phyloP scores from a whole-genome alignment of 257 asterid genomes.

The Jasminum sambac region DNA sequence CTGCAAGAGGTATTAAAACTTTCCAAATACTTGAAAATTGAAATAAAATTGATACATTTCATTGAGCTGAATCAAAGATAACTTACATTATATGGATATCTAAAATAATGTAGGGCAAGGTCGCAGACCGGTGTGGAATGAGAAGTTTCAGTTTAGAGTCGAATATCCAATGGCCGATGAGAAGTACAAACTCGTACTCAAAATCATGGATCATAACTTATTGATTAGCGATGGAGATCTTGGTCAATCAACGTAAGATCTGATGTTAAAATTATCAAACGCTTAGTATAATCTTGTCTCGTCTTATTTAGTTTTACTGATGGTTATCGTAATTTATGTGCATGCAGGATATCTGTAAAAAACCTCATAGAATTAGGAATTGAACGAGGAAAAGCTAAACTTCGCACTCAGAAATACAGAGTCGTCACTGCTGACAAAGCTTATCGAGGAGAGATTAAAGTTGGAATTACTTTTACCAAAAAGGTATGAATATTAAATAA shows the following conservation, averaged over 20 bases:
- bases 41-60: no score
- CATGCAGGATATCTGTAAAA: slow-evolving; percentile 58
- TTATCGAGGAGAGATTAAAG: slow-evolving; percentile 63
- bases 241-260: slow-evolving; percentile 59
- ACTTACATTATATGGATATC: not conserved
- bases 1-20: slow-evolving; percentile 19
- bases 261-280: not conserved
- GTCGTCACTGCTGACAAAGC: slow-evolving; percentile 40
- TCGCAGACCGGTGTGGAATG: slow-evolving; percentile 58
- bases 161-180: slow-evolving; percentile 42
- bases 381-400: slow-evolving; percentile 61
- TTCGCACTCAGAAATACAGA: slow-evolving; percentile 49
- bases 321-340: not conserved
- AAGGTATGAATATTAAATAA: slow-evolving; percentile 21
- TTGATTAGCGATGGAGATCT: slow-evolving; percentile 52
- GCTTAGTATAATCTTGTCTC: not conserved
- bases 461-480: slow-evolving; percentile 46
- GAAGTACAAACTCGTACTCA: slow-evolving; percentile 48
- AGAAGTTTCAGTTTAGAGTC: slow-evolving; percentile 54
- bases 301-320: not conserved
- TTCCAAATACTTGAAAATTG: no score
- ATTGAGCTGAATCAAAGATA: no score
- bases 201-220: slow-evolving; percentile 56
- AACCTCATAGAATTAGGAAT: slow-evolving; percentile 50
- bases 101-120: slow-evolving; percentile 46